phyloP scores from a whole-genome alignment of 73 alveolate species.

The Effrenium voratum region DNA sequence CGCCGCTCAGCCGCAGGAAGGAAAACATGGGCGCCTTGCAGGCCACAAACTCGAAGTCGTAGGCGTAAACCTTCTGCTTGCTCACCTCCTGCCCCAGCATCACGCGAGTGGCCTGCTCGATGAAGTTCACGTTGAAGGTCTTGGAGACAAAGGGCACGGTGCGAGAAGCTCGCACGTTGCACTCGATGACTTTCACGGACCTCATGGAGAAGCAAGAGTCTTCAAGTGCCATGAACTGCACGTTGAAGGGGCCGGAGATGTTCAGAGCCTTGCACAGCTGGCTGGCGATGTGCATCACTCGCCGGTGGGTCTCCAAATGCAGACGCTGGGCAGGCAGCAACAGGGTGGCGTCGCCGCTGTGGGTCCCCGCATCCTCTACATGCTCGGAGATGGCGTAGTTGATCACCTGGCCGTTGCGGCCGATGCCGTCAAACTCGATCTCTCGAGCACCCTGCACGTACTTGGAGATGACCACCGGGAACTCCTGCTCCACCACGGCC shows the following conservation, averaged over 20 bases:
- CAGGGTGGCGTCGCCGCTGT: conserved; percentile 94
- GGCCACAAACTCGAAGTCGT: conserved; percentile 74
- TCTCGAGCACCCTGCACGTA: conserved; percentile 92
- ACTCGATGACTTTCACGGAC: conserved; percentile 89
- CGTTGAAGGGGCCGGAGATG: conserved; percentile 93
- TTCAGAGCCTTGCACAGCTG: conserved; percentile 94
- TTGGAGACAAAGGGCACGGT: conserved; percentile 93
- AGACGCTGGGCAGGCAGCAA: conserved; percentile 90
- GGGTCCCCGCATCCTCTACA: conserved; percentile 94
- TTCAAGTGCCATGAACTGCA: conserved; percentile 94
- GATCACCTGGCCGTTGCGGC: conserved; percentile 77
- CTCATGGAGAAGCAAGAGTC: conserved; percentile 65
- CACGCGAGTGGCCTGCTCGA: conserved; percentile 90
- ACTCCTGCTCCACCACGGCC: conserved; percentile 76
- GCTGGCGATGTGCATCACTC: conserved; percentile 89
- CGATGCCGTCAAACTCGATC: conserved; percentile 94
- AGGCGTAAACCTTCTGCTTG: conserved; percentile 57
- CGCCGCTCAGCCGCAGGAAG: conserved; percentile 81
- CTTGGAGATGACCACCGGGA: conserved; percentile 94
- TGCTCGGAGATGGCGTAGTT: conserved; percentile 93
- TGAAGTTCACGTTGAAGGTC: conserved; percentile 90
- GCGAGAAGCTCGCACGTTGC: conserved; percentile 92
- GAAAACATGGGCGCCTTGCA: conserved; percentile 94
- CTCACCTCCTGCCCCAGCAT: conserved; percentile 83
- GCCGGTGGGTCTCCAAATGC: conserved; percentile 73